Evolutionary conservation across 1,139 yeast genomes (phyloP).

Genomic region (Suhomyces guaymorum): DNA sequence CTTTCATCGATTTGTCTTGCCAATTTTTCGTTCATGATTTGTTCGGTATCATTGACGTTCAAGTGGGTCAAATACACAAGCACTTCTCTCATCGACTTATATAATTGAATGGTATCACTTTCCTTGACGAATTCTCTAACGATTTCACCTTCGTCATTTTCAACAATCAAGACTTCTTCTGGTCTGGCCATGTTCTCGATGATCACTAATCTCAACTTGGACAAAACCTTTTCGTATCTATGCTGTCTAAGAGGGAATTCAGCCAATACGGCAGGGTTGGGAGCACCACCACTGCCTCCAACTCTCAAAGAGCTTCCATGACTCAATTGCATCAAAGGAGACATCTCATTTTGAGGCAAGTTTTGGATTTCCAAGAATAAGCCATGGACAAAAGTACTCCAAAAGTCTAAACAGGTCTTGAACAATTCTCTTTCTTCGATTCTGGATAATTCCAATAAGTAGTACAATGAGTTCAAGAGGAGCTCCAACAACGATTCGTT

Average conservation of each 20-base stretch:
- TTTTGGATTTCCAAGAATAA: conserved; percentile 84
- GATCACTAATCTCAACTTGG: conserved; percentile 82
- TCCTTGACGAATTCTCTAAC: conserved; percentile 97
- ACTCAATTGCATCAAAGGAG: conserved; percentile 74
- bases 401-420: conserved; percentile 92
- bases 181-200: conserved; percentile 98
- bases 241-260: conserved; percentile 85
- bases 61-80: conserved; percentile 92
- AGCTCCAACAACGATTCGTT: conserved; percentile 59
- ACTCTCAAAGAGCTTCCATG: conserved; percentile 51
- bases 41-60: conserved; percentile 91
- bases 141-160: conserved; percentile 98
- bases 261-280: conserved; percentile 76
- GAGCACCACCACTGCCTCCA: conserved; percentile 71
- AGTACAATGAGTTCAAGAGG: conserved; percentile 70
- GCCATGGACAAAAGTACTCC: conserved; percentile 81
- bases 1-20: conserved; percentile 91
- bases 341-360: conserved; percentile 67
- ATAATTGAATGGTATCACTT: conserved; percentile 92
- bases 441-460: conserved; percentile 80
- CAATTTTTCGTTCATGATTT: conserved; percentile 87
- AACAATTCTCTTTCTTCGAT: conserved; percentile 95
- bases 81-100: conserved; percentile 94
- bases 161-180: conserved; percentile 94
- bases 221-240: conserved; percentile 69